Evolutionary conservation across 2,329 filamentous ascomycete species (phyloP), one percentile per base, ranked within the genome.

Genomic region (Plenodomus biglobosus): DNA sequence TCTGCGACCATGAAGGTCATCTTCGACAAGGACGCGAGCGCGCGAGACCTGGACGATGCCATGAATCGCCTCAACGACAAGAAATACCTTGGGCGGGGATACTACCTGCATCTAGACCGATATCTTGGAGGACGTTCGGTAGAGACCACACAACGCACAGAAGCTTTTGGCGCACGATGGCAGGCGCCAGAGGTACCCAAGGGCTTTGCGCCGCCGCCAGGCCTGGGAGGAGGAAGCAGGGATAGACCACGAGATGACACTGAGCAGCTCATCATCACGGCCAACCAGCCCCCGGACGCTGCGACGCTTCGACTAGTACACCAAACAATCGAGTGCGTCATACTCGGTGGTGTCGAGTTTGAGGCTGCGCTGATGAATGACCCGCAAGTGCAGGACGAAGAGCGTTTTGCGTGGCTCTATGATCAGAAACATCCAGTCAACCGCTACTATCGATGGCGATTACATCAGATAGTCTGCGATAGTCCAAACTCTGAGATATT

Each of bases 391-490:
- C 90, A 95, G 67, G 81, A 80, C 35, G 89, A 96, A 50, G 89
- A 95, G 69, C 91, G 87, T 57, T 97, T 92, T 85, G 88, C 91
- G 0, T 99, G 92, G 88, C 78, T 99, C 4, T 99, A 90, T 86
- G 87, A 97, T 69, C 17, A 82, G 85, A 56, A 92, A 85, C 68
- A 71, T 32, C 63, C 78, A 80, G 53, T 91, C 85, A 20, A 92
- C 87, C 15, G 95, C 15, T 99, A 92, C 81, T 97, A 97, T 71
- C 85, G 94, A 37, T 97, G 90, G 88, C 84, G 90, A 38, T 67
- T 97, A 38, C 96, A 92, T 88, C 85, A 94, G 60, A 80, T 92
- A 8, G 77, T 92, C n/a, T 91, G 88, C 1, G 85, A 61, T 30
- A 58, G 56, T 6, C 46, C 56, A 3, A 58, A 57, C 34, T 38